Evolutionary conservation across 805 yeast species (phyloP).

Genomic region (Candida montana): DNA sequence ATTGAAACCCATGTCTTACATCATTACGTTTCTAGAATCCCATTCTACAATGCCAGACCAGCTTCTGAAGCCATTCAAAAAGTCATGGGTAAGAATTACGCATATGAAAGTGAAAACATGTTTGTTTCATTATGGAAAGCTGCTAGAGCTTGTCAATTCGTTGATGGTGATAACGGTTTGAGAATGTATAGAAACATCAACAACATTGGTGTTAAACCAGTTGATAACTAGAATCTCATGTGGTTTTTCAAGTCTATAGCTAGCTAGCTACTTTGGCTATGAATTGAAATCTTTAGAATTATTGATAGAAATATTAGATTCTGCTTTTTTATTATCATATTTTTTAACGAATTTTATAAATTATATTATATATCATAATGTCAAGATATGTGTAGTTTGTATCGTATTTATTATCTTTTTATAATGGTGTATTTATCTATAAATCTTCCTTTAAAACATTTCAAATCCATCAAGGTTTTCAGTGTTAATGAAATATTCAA

Average conservation of each 20-base stretch:
- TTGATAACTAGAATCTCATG: slow-evolving; percentile 1
- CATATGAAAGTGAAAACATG: slow-evolving; percentile 64
- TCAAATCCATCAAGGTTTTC: slow-evolving; percentile 30
- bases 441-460: background rate
- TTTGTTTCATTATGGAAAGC: slow-evolving; percentile 59
- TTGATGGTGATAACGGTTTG: slow-evolving; percentile 67
- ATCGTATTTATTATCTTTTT: no score
- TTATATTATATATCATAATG: background rate
- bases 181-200: slow-evolving; percentile 72
- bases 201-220: slow-evolving; percentile 41
- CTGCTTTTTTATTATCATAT: no score
- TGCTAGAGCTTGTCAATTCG: slow-evolving; percentile 64
- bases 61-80: slow-evolving; percentile 74
- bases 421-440: background rate
- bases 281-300: background rate
- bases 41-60: slow-evolving; percentile 81
- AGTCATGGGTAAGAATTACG: slow-evolving; percentile 82
- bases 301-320: no score
- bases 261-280: no score
- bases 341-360: background rate
- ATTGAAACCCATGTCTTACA: slow-evolving; percentile 88
- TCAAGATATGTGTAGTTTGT: no score
- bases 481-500: slow-evolving; percentile 33
- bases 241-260: background rate
- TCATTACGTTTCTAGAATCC: slow-evolving; percentile 79